These are phyloP conservation scores for Osmozyma mogii DNA, from an alignment of 805 yeast genomes.

Conservation along the genomic window DNA sequence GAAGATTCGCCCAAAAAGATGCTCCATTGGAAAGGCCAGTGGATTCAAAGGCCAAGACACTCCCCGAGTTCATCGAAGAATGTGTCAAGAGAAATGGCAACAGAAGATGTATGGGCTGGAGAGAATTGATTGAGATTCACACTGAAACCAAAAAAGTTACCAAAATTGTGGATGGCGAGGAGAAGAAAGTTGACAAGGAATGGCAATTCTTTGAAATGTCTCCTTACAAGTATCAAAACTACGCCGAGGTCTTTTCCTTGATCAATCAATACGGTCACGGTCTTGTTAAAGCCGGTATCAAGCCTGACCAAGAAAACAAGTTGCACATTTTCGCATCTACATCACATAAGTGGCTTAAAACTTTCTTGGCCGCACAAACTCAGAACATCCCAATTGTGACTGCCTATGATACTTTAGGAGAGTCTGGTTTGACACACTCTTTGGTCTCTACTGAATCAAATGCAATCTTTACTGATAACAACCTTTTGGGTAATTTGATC, in stretches of 20 bases:
- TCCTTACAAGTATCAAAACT: constrained; percentile 61
- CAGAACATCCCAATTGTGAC: constrained; percentile 86
- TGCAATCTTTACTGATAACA: constrained; percentile 80
- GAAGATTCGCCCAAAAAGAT: constrained; percentile 46
- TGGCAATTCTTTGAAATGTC: constrained; percentile 84
- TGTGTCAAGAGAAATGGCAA: constrained; percentile 50
- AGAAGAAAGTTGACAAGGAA: constrained; percentile 63
- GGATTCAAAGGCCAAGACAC: constrained; percentile 56
- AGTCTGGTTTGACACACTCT: constrained; percentile 79
- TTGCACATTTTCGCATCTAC: constrained; percentile 86
- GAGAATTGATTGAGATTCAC: constrained; percentile 68
- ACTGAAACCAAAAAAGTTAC: constrained; percentile 66
- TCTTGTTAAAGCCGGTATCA: constrained; percentile 61
- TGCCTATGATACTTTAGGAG: constrained; percentile 94
- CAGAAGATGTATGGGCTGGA: constrained; percentile 62
- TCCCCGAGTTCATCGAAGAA: constrained; percentile 63
- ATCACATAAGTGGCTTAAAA: constrained; percentile 84
- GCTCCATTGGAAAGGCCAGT: constrained; percentile 51
- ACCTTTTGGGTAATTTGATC: constrained; percentile 55
- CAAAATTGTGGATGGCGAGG: constrained; percentile 73
- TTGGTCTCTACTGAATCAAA: constrained; percentile 71
- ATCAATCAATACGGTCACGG: constrained; percentile 65
- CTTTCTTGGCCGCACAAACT: constrained; percentile 67
- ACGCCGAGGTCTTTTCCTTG: constrained; percentile 42
- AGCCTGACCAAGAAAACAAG: constrained; percentile 50